phyloP scores from a whole-genome alignment of 192 early-diverging fungal genomes.

The Thoreauomyces humboldtii region DNA sequence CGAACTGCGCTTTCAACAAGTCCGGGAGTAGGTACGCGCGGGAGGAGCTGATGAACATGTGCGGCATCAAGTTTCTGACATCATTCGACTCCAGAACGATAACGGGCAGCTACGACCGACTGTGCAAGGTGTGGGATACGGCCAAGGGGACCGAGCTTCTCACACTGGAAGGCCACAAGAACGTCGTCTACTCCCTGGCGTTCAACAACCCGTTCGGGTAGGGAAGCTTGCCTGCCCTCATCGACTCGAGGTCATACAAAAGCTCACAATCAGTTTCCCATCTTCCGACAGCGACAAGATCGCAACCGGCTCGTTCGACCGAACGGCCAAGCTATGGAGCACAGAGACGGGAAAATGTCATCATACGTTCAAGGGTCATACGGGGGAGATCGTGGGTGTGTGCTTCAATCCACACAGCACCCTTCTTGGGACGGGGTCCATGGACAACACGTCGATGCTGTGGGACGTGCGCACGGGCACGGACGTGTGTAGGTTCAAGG shows the following conservation, averaged over 20 bases:
- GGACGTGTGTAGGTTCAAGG: slow-evolving; percentile 43
- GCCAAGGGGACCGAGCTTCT: slow-evolving; percentile 37
- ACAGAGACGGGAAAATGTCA: slow-evolving; percentile 43
- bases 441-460: slow-evolving; percentile 46
- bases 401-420: slow-evolving; percentile 38
- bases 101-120: slow-evolving; percentile 52
- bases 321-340: slow-evolving; percentile 49
- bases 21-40: slow-evolving; percentile 34
- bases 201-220: slow-evolving; percentile 55
- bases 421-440: slow-evolving; percentile 43
- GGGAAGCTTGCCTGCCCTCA: no score
- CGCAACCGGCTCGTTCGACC: slow-evolving; percentile 53
- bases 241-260: no score
- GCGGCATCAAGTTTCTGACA: background rate
- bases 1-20: slow-evolving; percentile 55
- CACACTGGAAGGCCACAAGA: slow-evolving; percentile 47
- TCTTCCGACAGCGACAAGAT: slow-evolving; percentile 40
- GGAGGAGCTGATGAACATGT: background rate
- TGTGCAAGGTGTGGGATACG: slow-evolving; percentile 49
- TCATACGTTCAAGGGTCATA: slow-evolving; percentile 50
- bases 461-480: slow-evolving; percentile 51
- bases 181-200: slow-evolving; percentile 48
- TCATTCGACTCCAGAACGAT: no score
- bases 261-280: no score
- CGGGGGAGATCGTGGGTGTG: slow-evolving; percentile 43